These are phyloP conservation scores for Kondoa malvinella DNA, from an alignment of 768 basidiomycete species.

Conservation along the genomic window DNA sequence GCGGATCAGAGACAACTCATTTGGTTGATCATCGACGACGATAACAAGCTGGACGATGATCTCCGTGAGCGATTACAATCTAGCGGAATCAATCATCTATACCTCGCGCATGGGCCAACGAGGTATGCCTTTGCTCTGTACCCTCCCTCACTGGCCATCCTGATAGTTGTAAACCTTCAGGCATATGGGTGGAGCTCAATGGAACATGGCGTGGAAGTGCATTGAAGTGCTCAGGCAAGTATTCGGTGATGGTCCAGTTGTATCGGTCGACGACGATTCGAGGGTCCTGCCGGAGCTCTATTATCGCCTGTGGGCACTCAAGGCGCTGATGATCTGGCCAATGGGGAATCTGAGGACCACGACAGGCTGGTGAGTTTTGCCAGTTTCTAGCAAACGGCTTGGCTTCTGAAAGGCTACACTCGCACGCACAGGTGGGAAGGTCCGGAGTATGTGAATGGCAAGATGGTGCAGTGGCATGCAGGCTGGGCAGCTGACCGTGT, in stretches of 20 bases:
- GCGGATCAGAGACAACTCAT: neutral
- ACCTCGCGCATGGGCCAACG: too few species aligned
- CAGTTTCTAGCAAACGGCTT: too few species aligned
- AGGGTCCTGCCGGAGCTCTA: neutral
- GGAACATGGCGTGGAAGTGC: too few species aligned
- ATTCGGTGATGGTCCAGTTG: neutral
- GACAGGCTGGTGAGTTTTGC: too few species aligned
- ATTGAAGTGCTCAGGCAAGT: too few species aligned
- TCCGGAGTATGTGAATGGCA: neutral
- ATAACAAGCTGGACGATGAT: neutral
- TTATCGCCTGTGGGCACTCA: neutral
- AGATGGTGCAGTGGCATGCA: neutral
- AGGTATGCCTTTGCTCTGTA: too few species aligned
- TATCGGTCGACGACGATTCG: slow-evolving; percentile 2
- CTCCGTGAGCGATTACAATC: too few species aligned
- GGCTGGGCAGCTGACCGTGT: neutral
- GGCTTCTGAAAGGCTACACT: too few species aligned
- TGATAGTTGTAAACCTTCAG: too few species aligned
- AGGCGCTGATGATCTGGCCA: neutral
- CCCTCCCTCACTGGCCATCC: too few species aligned
- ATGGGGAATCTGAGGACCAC: neutral
- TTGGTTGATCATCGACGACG: neutral
- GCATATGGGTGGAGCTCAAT: too few species aligned
- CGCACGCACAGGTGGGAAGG: neutral
- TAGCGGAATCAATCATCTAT: too few species aligned